phyloP scores from a whole-genome alignment of 23 red algal genomes.

The Cyanidiococcus yangmingshanensis region DNA sequence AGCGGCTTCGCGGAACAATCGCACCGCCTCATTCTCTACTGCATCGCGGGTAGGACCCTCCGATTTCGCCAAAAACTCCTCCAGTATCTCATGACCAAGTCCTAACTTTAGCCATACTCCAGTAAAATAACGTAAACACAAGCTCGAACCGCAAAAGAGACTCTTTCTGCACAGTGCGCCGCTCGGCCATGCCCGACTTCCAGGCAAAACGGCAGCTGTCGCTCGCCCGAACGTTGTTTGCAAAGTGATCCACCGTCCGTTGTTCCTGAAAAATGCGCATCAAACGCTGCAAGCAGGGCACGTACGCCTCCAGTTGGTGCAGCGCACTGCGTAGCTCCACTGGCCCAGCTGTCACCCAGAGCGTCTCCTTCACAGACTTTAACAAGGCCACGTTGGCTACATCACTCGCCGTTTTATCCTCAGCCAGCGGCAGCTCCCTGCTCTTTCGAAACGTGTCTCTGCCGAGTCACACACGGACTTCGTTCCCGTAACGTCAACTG shows the following conservation, averaged over 20 bases:
- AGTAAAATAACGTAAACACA: not conserved
- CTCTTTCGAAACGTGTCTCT: not conserved
- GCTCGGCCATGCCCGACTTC: conserved; percentile 13
- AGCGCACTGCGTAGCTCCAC: not conserved
- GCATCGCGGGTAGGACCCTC: not conserved
- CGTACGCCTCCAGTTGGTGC: not conserved
- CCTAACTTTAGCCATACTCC: not conserved
- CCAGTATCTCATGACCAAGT: not conserved
- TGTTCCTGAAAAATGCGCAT: not conserved
- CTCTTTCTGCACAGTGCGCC: not conserved
- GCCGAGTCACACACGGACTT: not conserved
- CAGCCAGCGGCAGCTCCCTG: not conserved
- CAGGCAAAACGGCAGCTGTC: not conserved
- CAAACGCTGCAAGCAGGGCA: not conserved
- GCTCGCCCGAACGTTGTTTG: not conserved
- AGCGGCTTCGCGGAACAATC: not conserved
- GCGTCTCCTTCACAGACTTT: not conserved
- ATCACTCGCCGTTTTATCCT: not conserved
- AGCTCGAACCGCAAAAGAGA: conserved; percentile 2
- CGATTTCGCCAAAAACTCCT: not conserved
- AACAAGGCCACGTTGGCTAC: not conserved
- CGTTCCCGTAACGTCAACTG: not conserved
- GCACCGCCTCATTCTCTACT: conserved; percentile 2
- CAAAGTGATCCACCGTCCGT: not conserved
- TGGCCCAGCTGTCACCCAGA: not conserved